A percentile compares a stretch with the other conserved stretches of the same genome.
These are phyloP conservation scores for Sporothrix humicola DNA, from an alignment of 2,329 filamentous ascomycete genomes.

Conservation along the genomic window DNA sequence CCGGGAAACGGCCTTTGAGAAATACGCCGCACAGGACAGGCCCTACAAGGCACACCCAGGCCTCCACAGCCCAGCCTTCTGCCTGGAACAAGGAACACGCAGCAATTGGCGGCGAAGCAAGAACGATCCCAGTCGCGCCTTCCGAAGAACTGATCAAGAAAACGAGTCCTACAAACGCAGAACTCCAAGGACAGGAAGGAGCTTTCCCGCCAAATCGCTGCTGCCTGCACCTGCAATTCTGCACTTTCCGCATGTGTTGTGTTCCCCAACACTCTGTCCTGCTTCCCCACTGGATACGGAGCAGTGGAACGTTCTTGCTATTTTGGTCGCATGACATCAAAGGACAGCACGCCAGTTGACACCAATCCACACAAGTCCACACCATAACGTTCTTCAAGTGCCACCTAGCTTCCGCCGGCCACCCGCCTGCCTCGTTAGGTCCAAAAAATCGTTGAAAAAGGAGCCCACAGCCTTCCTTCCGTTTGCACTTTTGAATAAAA, in stretches of 20 bases:
- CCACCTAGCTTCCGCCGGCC: constrained; percentile 23
- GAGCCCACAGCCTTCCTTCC: constrained; percentile 15
- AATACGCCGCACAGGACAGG: constrained; percentile 4
- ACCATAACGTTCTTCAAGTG: constrained; percentile 4
- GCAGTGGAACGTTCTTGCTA: constrained; percentile 31
- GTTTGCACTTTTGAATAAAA: neutral
- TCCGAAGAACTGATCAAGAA: neutral
- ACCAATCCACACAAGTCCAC: constrained; percentile 8
- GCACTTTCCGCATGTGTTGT: neutral
- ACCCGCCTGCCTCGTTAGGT: constrained; percentile 20
- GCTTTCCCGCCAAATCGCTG: constrained; percentile 8
- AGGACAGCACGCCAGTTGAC: constrained; percentile 20
- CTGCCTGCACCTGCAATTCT: constrained; percentile 12
- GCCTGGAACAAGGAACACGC: constrained; percentile 5
- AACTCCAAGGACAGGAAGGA: neutral
- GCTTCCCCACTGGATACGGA: constrained; percentile 28
- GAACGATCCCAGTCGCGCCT: constrained; percentile 18
- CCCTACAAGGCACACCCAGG: neutral
- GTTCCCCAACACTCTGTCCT: neutral
- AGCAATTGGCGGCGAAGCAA: constrained; percentile 7
- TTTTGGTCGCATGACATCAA: constrained; percentile 33
- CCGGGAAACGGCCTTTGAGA: neutral
- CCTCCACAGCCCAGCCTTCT: neutral
- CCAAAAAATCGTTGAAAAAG: constrained; percentile 29
- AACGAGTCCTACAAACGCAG: constrained; percentile 3